Evolutionary conservation across 1,284 basidiomycete species (phyloP).

Genomic region (Cutaneotrichosporon sp.): DNA sequence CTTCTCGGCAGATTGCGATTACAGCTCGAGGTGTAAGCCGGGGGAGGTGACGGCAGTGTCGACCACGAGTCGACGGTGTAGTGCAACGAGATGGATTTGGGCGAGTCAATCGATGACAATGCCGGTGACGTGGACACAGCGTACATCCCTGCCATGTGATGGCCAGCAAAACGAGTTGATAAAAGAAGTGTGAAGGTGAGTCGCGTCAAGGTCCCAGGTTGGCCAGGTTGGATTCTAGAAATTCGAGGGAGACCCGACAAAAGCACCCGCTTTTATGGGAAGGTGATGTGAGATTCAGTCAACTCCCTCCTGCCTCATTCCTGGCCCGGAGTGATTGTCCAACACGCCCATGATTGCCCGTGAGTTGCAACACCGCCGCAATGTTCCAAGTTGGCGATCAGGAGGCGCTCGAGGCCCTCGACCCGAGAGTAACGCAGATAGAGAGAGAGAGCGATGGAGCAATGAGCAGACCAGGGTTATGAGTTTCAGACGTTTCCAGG

Average conservation of each 20-base stretch:
- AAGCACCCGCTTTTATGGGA: neutral
- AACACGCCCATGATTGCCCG: neutral
- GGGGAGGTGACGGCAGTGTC: neutral
- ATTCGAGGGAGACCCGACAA: neutral
- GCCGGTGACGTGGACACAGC: neutral
- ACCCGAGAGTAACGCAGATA: neutral
- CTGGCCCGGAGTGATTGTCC: neutral
- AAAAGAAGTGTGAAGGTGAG: neutral
- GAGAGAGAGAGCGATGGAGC: neutral
- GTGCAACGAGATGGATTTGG: neutral
- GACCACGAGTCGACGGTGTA: neutral
- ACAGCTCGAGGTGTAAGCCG: constrained; percentile 1
- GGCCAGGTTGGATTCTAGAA: neutral
- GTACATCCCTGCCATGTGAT: constrained; percentile 1
- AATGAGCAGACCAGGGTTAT: constrained; percentile 5
- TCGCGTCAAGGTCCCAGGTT: neutral
- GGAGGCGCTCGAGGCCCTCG: neutral
- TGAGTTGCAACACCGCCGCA: neutral
- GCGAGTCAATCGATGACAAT: neutral
- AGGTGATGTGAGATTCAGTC: neutral
- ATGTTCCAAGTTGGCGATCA: neutral
- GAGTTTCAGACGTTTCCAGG: constrained; percentile 7
- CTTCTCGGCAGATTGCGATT: neutral
- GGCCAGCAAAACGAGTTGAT: neutral
- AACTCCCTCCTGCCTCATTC: neutral